Conservation (phyloP, 805 yeast genomes). For the Barnettozyma botsteinii region DNA sequence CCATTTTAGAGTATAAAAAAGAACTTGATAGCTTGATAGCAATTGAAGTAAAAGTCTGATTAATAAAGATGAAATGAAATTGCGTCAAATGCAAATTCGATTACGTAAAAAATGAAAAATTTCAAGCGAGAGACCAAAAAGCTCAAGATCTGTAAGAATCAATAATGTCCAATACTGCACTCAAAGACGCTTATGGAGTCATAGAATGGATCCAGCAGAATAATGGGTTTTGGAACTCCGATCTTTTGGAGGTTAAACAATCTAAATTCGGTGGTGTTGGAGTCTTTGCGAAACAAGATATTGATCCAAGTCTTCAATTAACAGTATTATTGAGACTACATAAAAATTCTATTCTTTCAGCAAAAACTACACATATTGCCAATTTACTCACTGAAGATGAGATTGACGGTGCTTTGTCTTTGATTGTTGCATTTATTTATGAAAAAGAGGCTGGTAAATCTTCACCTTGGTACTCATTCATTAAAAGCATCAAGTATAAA, state of each 20-base stretch:
- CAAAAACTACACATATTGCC: conserved; percentile 55
- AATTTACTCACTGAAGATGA: conserved; percentile 58
- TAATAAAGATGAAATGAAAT: neutral
- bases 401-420: conserved; percentile 58
- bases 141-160: too few relatives aligned
- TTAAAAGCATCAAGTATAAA: conserved; percentile 41
- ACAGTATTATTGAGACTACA: conserved; percentile 47
- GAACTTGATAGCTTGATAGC: too few relatives aligned
- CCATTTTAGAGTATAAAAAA: conserved; percentile 12
- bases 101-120: neutral
- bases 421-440: conserved; percentile 65
- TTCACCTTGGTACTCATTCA: conserved; percentile 79
- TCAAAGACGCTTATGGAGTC: conserved; percentile 19
- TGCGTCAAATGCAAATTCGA: neutral
- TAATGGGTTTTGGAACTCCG: conserved; percentile 49
- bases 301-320: conserved; percentile 28
- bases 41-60: neutral
- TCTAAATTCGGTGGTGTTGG: conserved; percentile 65
- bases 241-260: conserved; percentile 36
- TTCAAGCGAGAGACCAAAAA: conserved; percentile 1
- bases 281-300: conserved; percentile 50
- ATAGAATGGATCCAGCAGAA: conserved; percentile 48
- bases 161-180: conserved; percentile 29
- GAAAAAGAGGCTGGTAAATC: conserved; percentile 51
- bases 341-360: conserved; percentile 53